Base-by-base conservation (phyloP, 2,329 filamentous ascomycete genomes). In the Colletotrichum lupini region DNA sequence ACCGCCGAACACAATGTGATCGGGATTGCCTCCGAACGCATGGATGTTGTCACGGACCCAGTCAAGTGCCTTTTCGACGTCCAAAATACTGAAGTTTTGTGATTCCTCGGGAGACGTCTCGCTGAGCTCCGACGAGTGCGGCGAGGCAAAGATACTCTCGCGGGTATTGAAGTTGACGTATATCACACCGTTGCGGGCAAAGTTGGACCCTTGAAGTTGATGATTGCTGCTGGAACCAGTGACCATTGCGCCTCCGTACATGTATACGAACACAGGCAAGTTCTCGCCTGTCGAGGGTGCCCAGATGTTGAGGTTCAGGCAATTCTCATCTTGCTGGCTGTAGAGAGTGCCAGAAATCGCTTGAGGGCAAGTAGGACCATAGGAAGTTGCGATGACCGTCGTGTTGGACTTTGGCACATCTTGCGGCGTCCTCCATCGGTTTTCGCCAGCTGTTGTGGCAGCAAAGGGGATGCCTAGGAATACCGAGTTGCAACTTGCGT, bases 1-100 rank as follows among this genome's bases (percentile, higher is more conserved):
- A 1, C 84, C 84, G 59, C 85, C 85, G 5, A 85, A 80, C n/a
- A 86, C 83, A 3, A 86, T 82, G 64, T 84, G 84, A 46, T 85
- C 79, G 4, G 84, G 83, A 73, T 86, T 81, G 28, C 84, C 84
- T 2, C 84, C 84, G 67, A 86, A 86, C 42, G 82, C 85, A 8
- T 57, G 77, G 70, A 84, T 83, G 72, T 84, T 83, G 59, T 82
- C 81, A 73, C 81, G 81, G 8, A 84, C 76, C 82, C 82, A 84
- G 28, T 82, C 79, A n/a, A 84, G 76, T 16, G 82, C 79, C 22
- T 81, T 81, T 32, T 82, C 78, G 72, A 82, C 81, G 56, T 84
- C 82, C 24, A 82, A 77, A 30, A 84, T 78, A 63, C 78, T 79
- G 79, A 83, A 78, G 80, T 75, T 75, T 52, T 75, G 74, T 22